Base-by-base conservation (phyloP, 352 stramenopile species). In the Pythium aristosporum region DNA sequence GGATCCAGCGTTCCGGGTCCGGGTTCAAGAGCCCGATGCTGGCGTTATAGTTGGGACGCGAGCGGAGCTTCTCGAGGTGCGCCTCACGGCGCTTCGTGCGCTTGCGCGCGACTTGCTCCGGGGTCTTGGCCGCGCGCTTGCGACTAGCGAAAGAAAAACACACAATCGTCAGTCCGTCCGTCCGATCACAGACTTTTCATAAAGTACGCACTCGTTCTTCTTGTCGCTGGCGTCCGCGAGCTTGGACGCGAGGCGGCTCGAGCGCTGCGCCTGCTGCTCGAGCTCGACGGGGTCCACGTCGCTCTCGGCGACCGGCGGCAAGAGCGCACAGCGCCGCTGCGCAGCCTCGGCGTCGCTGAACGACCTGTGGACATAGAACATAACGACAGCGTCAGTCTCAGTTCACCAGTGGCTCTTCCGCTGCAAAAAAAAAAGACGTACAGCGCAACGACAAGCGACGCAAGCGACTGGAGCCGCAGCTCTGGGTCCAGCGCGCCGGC, bases 1-100 rank as follows among this genome's bases (percentile, higher is more conserved):
- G 81, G 64, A 94, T 91, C 85, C 85, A 94, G 52, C 85, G 83
- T 70, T 92, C 85, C 18, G 83, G 83, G 52, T 94, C 82, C 13
- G 85, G 85, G 46, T 85, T 88, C 51, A 93, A 52, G 9, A 93
- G 71, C 1, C 84, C 84, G 59, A 94, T 92, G 15, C 67, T 85
- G 52, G 81, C 75, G 67, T 94, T 92, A 72, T 88, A 94, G 75
- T 91, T 80, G 16, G 73, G 68, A 51, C 76, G 81, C 64, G 78
- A 62, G 18, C 80, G 83, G 47, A 94, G 63, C 36, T 79, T 80
- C 21, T 74, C 67, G 23, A 94, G 56, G 67, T 87, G 75, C 28
- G 74, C 68, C 30, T 91, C 83, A 28, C 78, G 77, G 58, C 82
- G 75, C 66, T 90, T 92, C 10, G 80, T 72, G 57, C 85, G 82